A percentile compares a stretch with the other conserved stretches of the same genome.
Evolutionary conservation across 805 yeast species (phyloP).

Genomic region (Candida adriatica): DNA sequence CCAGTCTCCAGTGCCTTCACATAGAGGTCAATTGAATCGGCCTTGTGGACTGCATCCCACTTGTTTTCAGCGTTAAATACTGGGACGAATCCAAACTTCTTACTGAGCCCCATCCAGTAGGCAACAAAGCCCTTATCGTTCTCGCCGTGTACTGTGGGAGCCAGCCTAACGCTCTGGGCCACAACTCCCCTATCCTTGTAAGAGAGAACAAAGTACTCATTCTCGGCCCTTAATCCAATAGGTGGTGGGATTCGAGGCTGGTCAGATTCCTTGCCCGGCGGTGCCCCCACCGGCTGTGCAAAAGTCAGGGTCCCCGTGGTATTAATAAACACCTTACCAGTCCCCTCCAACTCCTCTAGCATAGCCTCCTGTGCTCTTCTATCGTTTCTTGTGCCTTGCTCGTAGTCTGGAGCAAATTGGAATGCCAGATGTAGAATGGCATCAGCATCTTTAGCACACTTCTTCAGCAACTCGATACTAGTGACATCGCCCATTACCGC

Average conservation of each 20-base stretch:
- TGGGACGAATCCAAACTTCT: conserved; percentile 26
- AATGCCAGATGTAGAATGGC: neutral
- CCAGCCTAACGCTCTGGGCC: conserved; percentile 22
- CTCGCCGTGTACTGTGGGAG: conserved; percentile 32
- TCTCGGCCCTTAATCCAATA: no score
- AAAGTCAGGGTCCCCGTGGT: conserved; percentile 20
- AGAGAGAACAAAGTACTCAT: no score
- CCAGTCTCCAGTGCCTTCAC: conserved; percentile 15
- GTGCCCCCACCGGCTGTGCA: conserved; percentile 5
- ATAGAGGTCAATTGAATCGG: conserved; percentile 29
- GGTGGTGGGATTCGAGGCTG: no score
- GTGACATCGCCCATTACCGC: neutral
- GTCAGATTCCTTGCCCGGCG: no score
- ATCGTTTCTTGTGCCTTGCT: neutral
- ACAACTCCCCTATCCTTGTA: conserved; percentile 24
- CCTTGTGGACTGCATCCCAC: conserved; percentile 29
- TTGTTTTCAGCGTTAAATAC: conserved; percentile 29
- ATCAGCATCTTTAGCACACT: conserved; percentile 1
- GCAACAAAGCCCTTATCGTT: conserved; percentile 24
- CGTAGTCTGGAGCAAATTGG: neutral
- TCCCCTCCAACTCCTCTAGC: conserved; percentile 23
- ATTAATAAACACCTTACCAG: conserved; percentile 24
- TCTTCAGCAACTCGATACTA: neutral
- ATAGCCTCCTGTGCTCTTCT: conserved; percentile 23
- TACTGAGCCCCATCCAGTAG: conserved; percentile 22